These are phyloP conservation scores for Starmerella davenportii DNA, from an alignment of 805 yeast genomes.

Conservation along the genomic window DNA sequence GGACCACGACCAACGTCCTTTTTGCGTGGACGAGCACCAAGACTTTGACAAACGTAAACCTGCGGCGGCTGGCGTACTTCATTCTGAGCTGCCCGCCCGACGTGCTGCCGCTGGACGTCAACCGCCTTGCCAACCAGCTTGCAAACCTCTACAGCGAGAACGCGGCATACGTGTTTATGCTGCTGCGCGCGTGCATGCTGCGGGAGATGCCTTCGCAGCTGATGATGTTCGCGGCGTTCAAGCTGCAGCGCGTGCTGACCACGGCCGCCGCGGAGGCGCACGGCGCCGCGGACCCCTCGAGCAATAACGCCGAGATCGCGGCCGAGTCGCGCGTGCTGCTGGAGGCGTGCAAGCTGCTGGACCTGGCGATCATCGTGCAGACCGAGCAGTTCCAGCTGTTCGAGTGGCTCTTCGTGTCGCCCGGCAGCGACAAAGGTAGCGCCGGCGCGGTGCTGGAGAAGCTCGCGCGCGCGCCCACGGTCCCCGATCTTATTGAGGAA, in stretches of 20 bases:
- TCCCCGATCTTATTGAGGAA: constrained; percentile 5
- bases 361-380: constrained; percentile 46
- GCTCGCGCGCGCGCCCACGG: constrained; percentile 20
- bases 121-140: constrained; percentile 15
- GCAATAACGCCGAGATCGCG: constrained; percentile 4
- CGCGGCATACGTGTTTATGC: constrained; percentile 29
- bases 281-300: neutral
- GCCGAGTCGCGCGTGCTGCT: constrained; percentile 5
- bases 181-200: constrained; percentile 48
- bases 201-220: constrained; percentile 6
- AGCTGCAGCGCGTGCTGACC: constrained; percentile 35
- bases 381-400: constrained; percentile 58
- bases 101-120: constrained; percentile 9
- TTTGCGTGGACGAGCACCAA: constrained; percentile 57
- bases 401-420: constrained; percentile 76
- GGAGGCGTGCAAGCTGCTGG: constrained; percentile 57
- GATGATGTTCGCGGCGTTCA: constrained; percentile 33
- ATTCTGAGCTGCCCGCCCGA: constrained; percentile 37
- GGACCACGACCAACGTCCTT: constrained; percentile 35
- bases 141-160: constrained; percentile 29
- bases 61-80: constrained; percentile 49
- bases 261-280: constrained; percentile 21
- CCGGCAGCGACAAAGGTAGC: constrained; percentile 31
- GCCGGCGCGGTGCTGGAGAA: constrained; percentile 15
- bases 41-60: constrained; percentile 35